These are phyloP conservation scores for Cordyceps tenuipes DNA, from an alignment of 2,329 filamentous ascomycete species.

Conservation along the genomic window DNA sequence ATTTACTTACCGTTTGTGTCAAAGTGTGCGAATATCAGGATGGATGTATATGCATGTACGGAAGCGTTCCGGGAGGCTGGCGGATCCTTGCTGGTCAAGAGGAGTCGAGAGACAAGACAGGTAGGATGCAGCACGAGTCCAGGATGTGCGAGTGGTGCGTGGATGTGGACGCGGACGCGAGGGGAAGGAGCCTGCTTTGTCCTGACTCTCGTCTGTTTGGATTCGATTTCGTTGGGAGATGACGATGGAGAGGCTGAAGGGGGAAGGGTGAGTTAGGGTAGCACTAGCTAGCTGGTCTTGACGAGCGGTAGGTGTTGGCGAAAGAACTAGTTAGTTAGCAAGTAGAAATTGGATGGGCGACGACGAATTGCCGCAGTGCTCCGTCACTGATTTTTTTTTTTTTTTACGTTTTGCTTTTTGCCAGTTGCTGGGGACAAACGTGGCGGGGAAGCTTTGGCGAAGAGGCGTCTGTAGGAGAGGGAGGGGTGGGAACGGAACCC, in stretches of 20 bases:
- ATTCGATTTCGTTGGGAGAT: neutral
- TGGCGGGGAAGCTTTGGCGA: conserved; percentile 5
- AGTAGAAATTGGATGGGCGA: neutral
- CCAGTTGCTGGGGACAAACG: neutral
- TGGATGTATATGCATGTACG: neutral
- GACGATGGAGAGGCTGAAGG: conserved; percentile 2
- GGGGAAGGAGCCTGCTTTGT: neutral
- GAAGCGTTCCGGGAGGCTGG: neutral
- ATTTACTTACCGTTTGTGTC: neutral
- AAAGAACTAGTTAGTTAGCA: neutral
- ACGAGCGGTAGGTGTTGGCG: neutral
- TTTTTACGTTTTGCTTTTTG: neutral
- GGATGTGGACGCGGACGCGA: neutral
- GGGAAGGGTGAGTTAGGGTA: neutral
- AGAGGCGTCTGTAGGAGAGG: neutral
- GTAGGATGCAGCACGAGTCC: neutral
- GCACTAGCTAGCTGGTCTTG: conserved; percentile 9
- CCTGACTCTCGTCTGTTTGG: neutral
- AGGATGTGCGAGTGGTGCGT: neutral
- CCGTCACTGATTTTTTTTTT: neutral
- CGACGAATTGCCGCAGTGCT: neutral
- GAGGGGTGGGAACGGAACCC: neutral
- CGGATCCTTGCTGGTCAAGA: conserved; percentile 1
- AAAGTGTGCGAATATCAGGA: neutral
- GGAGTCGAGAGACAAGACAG: neutral